Base-by-base conservation (phyloP, 768 basidiomycete species). In the Roridomyces roridus region DNA sequence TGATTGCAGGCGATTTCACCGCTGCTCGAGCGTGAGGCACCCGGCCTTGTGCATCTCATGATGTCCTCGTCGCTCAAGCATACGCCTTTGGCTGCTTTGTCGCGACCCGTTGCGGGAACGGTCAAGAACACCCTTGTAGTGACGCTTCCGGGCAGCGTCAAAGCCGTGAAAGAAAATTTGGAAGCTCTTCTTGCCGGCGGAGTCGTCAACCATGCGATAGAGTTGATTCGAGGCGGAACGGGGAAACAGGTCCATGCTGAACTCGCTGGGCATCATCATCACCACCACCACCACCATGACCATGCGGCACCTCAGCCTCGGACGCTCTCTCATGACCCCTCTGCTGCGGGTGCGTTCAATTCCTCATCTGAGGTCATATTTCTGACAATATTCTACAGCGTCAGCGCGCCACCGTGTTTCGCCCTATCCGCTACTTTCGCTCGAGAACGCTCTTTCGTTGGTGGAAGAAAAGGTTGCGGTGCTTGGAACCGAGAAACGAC, bases 131-230 rank as follows among this genome's bases (percentile, higher is more conserved):
- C 86, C 0, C 79, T 96, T 20, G 74, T 96, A 23, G 79, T 91
- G 18, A 93, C 91, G 0, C 84, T 96, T 10, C 94, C 94, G 0
- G 94, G 94, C 3, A 92, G 91, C 64, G 82, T 88, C 35, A 94
- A 91, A 66, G 94, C 91, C 3, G 93, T 94, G 36, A 86, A 79
- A 59, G 94, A 96, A 66, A 91, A 87, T 65, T 66, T 93, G 54
- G 81, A 82, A 1, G 80, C 81, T 0, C 75, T 94, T 25, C 74
- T 95, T 6, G 69, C 73, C 14, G 77, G 70, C 6, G 85, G 83
- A 6, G 75, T 94, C 1, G 70, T 89, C 1, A 72, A 79, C 4
- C 92, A 93, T 72, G 91, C 90, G 2, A 71, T 93, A 51, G 88
- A 91, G 29, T 80, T 92, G 6, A 78, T 89, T 54, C 77, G 77